phyloP scores from a whole-genome alignment of 768 basidiomycete genomes.

The Xerocomellus chrysenteron region DNA sequence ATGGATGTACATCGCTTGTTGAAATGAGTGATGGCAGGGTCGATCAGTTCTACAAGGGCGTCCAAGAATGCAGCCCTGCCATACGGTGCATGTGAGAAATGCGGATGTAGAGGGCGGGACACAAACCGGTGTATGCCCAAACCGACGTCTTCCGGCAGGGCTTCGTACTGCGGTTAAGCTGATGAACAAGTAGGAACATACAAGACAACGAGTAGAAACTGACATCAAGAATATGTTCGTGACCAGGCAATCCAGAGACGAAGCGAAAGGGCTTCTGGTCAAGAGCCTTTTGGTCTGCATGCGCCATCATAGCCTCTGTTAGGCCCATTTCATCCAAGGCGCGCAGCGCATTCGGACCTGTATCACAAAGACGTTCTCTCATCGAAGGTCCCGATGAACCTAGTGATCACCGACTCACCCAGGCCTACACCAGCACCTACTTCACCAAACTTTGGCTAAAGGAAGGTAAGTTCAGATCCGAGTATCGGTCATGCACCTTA shows the following conservation, averaged over 20 bases:
- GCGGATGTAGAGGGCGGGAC: neutral
- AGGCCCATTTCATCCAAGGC: conserved; percentile 46
- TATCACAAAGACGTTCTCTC: neutral
- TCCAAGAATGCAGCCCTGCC: conserved; percentile 50
- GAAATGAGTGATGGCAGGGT: conserved; percentile 45
- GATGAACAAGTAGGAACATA: neutral
- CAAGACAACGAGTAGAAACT: neutral
- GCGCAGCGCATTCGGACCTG: conserved; percentile 51
- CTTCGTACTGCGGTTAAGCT: conserved; percentile 31
- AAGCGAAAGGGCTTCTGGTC: conserved; percentile 38
- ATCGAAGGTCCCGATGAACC: neutral
- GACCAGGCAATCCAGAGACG: conserved; percentile 41
- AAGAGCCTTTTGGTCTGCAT: conserved; percentile 34
- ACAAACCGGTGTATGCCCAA: conserved; percentile 47
- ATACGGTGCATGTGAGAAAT: neutral
- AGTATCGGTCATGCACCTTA: conserved; percentile 14
- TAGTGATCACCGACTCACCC: conserved; percentile 30
- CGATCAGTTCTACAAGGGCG: conserved; percentile 43
- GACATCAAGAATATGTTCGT: conserved; percentile 48
- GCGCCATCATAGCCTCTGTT: conserved; percentile 41
- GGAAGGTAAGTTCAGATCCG: neutral
- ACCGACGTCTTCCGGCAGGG: conserved; percentile 35
- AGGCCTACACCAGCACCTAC: conserved; percentile 56
- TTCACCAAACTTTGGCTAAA: conserved; percentile 47
- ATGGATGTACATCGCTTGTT: conserved; percentile 48